Conservation (phyloP, 805 yeast species). For the Ogataea glucozyma region DNA sequence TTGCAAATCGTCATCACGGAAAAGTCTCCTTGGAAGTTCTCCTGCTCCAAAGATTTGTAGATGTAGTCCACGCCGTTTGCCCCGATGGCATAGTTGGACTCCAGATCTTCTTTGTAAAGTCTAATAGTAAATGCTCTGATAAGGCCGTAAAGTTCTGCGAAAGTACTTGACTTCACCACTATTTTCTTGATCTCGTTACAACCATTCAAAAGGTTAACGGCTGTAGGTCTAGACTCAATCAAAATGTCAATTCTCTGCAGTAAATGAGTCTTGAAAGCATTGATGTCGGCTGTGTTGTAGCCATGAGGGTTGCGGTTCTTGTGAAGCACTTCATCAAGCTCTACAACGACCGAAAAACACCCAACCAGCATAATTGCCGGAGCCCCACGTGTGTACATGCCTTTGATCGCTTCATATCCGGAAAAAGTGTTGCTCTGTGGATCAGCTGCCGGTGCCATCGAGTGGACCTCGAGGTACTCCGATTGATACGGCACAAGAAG, state of each 20-base stretch:
- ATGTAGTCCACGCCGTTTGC: conserved; percentile 77
- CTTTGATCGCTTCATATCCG: conserved; percentile 79
- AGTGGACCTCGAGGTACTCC: conserved; percentile 58
- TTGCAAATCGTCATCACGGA: conserved; percentile 91
- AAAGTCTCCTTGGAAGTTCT: conserved; percentile 62
- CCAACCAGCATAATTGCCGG: conserved; percentile 98
- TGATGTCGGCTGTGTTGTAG: conserved; percentile 22
- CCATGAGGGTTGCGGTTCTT: conserved; percentile 31
- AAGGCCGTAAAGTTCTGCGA: conserved; percentile 28
- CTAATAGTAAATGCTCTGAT: conserved; percentile 49
- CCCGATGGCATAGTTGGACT: conserved; percentile 79
- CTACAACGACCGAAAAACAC: conserved; percentile 78
- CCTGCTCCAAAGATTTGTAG: conserved; percentile 41
- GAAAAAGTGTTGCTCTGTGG: conserved; percentile 51
- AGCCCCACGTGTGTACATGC: conserved; percentile 96
- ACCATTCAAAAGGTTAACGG: conserved; percentile 87
- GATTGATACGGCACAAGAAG: conserved; percentile 78
- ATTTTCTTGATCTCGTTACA: conserved; percentile 48
- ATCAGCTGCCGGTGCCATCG: conserved; percentile 64
- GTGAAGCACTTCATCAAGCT: conserved; percentile 42
- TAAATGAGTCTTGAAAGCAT: conserved; percentile 40
- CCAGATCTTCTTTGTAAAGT: conserved; percentile 72
- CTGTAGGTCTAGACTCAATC: conserved; percentile 87
- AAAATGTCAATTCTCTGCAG: conserved; percentile 58
- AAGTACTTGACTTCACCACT: conserved; percentile 19